A percentile compares a stretch with the other conserved stretches of the same genome.
These are phyloP conservation scores for Penicillium parvum DNA, from an alignment of 495 filamentous ascomycete genomes.

Conservation along the genomic window DNA sequence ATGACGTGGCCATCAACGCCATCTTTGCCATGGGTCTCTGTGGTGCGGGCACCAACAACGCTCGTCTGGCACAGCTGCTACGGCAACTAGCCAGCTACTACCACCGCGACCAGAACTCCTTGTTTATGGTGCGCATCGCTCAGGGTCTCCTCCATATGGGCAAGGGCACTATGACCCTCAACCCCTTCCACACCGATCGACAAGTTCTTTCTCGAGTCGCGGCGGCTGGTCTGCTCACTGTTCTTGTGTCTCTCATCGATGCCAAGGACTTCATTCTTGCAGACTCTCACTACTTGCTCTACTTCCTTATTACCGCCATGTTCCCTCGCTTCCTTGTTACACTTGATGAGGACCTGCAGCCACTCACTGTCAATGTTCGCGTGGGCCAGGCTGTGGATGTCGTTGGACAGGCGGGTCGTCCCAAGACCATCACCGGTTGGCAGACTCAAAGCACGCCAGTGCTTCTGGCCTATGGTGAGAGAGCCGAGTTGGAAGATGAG, in stretches of 20 bases:
- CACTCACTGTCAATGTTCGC: slow-evolving; percentile 90
- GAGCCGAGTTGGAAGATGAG: slow-evolving; percentile 96
- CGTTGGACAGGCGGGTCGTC: slow-evolving; percentile 91
- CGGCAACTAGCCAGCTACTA: slow-evolving; percentile 97
- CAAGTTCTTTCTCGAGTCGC: slow-evolving; percentile 91
- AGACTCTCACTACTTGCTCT: slow-evolving; percentile 89
- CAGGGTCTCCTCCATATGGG: slow-evolving; percentile 98
- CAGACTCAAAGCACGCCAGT: slow-evolving; percentile 99
- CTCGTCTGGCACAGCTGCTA: slow-evolving; percentile 88
- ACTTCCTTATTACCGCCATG: slow-evolving; percentile 97
- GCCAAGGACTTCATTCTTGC: slow-evolving; percentile 90
- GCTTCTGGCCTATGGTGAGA: slow-evolving; percentile 84
- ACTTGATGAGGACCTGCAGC: slow-evolving; percentile 89
- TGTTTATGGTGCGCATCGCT: slow-evolving; percentile 99
- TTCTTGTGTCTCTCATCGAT: slow-evolving; percentile 87
- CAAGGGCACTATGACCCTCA: slow-evolving; percentile 93
- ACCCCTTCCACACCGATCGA: slow-evolving; percentile 97
- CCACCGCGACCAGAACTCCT: slow-evolving; percentile 86
- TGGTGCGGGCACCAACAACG: slow-evolving; percentile 97
- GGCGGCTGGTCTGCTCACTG: slow-evolving; percentile 82
- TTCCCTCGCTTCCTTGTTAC: slow-evolving; percentile 94
- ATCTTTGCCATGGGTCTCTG: slow-evolving; percentile 99
- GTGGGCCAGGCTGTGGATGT: slow-evolving; percentile 98
- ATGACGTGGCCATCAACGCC: slow-evolving; percentile 95
- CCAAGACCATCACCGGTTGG: slow-evolving; percentile 99